These are phyloP conservation scores for Penicillium sumatraense DNA, from an alignment of 2,329 filamentous ascomycete species.

Conservation along the genomic window DNA sequence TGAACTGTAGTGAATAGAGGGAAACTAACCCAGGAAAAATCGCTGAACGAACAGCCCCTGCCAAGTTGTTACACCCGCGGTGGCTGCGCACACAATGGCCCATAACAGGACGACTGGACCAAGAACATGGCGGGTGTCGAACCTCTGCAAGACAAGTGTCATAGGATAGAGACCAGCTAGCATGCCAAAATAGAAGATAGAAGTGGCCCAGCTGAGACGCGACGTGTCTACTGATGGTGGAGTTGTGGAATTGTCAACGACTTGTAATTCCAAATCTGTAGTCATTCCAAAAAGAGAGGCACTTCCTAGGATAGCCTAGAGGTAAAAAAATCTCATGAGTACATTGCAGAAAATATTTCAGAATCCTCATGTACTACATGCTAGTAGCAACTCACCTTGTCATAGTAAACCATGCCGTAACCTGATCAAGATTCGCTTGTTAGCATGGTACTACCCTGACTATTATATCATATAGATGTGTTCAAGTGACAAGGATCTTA, in stretches of 20 bases:
- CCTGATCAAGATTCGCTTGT: conserved; percentile 20
- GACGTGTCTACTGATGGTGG: conserved; percentile 67
- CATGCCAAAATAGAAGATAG: conserved; percentile 81
- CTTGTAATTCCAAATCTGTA: conserved; percentile 63
- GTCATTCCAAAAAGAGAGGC: conserved; percentile 80
- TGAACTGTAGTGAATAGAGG: accelerated
- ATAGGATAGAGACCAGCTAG: conserved; percentile 74
- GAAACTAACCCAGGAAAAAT: conserved; percentile 55
- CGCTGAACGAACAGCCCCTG: conserved; percentile 69
- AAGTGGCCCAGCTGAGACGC: conserved; percentile 76
- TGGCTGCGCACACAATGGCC: conserved; percentile 70
- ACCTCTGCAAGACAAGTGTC: conserved; percentile 71
- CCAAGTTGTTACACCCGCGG: conserved; percentile 67
- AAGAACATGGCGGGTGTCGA: conserved; percentile 67
- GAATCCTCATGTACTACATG: neutral
- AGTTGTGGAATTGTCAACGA: conserved; percentile 55
- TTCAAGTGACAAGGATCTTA: too few species aligned
- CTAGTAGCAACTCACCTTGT: conserved; percentile 57
- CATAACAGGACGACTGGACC: conserved; percentile 63
- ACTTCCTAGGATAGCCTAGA: conserved; percentile 74
- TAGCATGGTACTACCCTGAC: neutral
- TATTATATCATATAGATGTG: neutral
- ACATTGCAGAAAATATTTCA: conserved; percentile 33
- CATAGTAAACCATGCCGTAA: conserved; percentile 72
- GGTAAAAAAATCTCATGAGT: too few species aligned